phyloP scores from a whole-genome alignment of 768 basidiomycete species.

The Hericium rajendrae region DNA sequence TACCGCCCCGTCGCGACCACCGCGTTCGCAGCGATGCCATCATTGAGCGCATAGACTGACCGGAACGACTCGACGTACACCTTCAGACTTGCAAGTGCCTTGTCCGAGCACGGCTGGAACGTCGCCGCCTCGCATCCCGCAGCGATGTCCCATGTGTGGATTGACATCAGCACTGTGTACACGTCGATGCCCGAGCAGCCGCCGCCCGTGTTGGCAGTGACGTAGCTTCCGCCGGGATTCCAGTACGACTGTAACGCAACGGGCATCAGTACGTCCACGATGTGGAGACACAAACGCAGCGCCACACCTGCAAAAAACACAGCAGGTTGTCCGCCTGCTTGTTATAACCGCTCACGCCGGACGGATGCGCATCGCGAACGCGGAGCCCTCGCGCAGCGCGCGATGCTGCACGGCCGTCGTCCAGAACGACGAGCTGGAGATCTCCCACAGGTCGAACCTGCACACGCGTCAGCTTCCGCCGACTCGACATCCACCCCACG shows the following conservation, averaged over 20 bases:
- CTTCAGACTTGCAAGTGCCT: slow-evolving; percentile 61
- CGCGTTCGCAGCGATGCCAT: slow-evolving; percentile 37
- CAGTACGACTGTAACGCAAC: slow-evolving; percentile 49
- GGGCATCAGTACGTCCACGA: not conserved
- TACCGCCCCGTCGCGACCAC: slow-evolving; percentile 75
- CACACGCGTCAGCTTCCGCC: not conserved
- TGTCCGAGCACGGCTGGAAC: slow-evolving; percentile 81
- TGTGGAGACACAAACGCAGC: too few relatives aligned
- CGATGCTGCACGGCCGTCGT: slow-evolving; percentile 46
- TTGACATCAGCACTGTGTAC: slow-evolving; percentile 43
- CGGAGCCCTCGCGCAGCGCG: slow-evolving; percentile 37
- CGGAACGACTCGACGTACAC: slow-evolving; percentile 70
- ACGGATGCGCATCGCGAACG: slow-evolving; percentile 44
- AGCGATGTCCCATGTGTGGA: slow-evolving; percentile 62
- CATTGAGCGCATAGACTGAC: slow-evolving; percentile 56
- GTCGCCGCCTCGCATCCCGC: slow-evolving; percentile 68
- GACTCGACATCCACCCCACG: not conserved
- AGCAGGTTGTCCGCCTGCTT: slow-evolving; percentile 54
- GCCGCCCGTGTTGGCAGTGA: slow-evolving; percentile 71
- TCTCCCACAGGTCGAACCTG: slow-evolving; percentile 68
- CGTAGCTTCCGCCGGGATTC: slow-evolving; percentile 49
- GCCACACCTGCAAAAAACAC: slow-evolving; percentile 77
- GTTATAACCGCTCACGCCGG: slow-evolving; percentile 34
- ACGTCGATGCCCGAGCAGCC: slow-evolving; percentile 58
- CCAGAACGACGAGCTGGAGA: slow-evolving; percentile 66